These are phyloP conservation scores for Tuber calosporum DNA, from an alignment of 495 filamentous ascomycete species.

Conservation along the genomic window DNA sequence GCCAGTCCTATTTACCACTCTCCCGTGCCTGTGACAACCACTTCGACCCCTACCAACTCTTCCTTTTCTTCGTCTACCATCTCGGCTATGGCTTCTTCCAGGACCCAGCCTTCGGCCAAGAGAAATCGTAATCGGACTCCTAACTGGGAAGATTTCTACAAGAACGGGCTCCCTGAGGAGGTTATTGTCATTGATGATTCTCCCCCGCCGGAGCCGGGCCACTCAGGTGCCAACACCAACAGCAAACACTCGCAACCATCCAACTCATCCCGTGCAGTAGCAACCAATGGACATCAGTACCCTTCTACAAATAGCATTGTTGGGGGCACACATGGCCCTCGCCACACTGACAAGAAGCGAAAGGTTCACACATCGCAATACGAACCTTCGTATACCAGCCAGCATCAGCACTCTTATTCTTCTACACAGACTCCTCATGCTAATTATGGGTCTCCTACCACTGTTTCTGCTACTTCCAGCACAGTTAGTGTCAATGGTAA, in stretches of 20 bases:
- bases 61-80: constrained; percentile 31
- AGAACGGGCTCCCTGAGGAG: constrained; percentile 85
- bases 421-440: constrained; percentile 60
- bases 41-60: constrained; percentile 40
- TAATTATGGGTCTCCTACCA: constrained; percentile 59
- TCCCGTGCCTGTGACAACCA: constrained; percentile 33
- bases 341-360: constrained; percentile 59
- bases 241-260: constrained; percentile 31
- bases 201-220: constrained; percentile 53
- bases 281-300: constrained; percentile 26
- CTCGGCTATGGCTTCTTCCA: constrained; percentile 37
- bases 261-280: constrained; percentile 30
- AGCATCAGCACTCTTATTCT: constrained; percentile 52
- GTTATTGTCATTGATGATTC: constrained; percentile 94
- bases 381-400: constrained; percentile 54
- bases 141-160: constrained; percentile 87
- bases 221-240: constrained; percentile 25
- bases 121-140: constrained; percentile 48
- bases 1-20: constrained; percentile 33
- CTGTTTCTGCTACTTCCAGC: constrained; percentile 74
- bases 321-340: constrained; percentile 43
- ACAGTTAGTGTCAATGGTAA: constrained; percentile 69
- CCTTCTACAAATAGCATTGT: constrained; percentile 20
- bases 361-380: constrained; percentile 56
- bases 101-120: constrained; percentile 31